Percentiles rank a stretch among this genome's conserved stretches.
These are phyloP conservation scores for Fusarium sp. DNA, from an alignment of 2,329 filamentous ascomycete species.

Conservation along the genomic window DNA sequence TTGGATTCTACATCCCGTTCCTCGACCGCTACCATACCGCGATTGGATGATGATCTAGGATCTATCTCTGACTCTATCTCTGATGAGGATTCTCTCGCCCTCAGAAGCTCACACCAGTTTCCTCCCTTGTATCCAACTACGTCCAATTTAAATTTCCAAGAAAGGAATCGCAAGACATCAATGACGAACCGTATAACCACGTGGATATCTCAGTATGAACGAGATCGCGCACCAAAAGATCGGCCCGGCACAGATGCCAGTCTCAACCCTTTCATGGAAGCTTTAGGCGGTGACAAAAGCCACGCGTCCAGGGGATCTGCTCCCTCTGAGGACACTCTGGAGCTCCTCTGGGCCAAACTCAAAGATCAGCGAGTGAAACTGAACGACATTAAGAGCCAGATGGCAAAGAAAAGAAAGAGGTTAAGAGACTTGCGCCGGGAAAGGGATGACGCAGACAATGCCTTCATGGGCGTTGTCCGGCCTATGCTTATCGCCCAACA, in stretches of 20 bases:
- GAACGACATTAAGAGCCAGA: constrained; percentile 44
- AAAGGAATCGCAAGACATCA: constrained; percentile 40
- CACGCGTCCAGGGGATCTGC: constrained; percentile 25
- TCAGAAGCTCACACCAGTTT: constrained; percentile 46
- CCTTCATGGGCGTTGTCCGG: constrained; percentile 52
- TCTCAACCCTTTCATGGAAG: constrained; percentile 8
- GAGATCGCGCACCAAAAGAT: constrained; percentile 39
- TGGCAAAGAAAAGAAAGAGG: constrained; percentile 47
- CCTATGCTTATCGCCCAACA: constrained; percentile 48
- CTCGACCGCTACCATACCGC: constrained; percentile 39
- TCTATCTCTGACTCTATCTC: constrained; percentile 41
- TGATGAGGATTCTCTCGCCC: constrained; percentile 44
- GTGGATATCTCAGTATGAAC: constrained; percentile 49
- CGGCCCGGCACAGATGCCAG: constrained; percentile 15
- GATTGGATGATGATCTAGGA: constrained; percentile 30
- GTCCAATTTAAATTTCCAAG: constrained; percentile 32
- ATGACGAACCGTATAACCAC: constrained; percentile 48
- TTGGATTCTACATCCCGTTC: constrained; percentile 31
- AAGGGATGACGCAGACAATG: constrained; percentile 52
- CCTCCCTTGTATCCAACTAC: constrained; percentile 47
- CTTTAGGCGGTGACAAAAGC: constrained; percentile 20
- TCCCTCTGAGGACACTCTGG: constrained; percentile 46
- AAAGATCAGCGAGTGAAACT: constrained; percentile 48
- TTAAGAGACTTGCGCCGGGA: constrained; percentile 46
- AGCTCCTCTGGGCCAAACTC: constrained; percentile 49